phyloP scores from a whole-genome alignment of 2,329 filamentous ascomycete genomes.

The Aspergillus sp. region DNA sequence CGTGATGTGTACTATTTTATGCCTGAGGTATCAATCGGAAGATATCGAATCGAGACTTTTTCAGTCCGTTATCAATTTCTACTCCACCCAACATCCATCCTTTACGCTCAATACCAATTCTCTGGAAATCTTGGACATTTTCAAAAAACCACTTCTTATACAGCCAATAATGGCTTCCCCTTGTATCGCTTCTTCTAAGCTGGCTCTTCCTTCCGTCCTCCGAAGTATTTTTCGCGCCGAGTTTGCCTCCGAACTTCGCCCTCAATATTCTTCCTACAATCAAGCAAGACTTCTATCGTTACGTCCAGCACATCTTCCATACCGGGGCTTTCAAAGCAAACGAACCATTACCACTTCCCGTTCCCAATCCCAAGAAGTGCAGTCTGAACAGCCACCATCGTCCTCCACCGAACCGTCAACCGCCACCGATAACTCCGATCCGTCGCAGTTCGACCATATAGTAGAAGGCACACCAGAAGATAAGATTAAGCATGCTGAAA shows the following conservation, averaged over 20 bases:
- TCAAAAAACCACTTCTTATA: background rate
- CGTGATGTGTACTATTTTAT: no score
- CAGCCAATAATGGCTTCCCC: constrained; percentile 12
- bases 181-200: constrained; percentile 18
- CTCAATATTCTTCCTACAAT: constrained; percentile 1
- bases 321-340: background rate
- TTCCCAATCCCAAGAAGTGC: background rate
- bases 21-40: background rate
- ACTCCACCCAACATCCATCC: background rate
- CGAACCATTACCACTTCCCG: background rate
- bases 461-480: no score
- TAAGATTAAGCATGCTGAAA: background rate
- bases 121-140: background rate
- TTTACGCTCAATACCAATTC: background rate
- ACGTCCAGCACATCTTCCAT: constrained; percentile 2
- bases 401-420: background rate
- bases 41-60: background rate
- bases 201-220: constrained; percentile 20
- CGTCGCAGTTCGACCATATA: no score
- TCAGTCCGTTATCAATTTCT: background rate
- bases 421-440: background rate
- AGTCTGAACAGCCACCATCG: background rate
- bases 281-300: background rate
- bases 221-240: constrained; percentile 20
- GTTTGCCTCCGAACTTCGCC: constrained; percentile 8